Evolutionary conservation across 2,329 filamentous ascomycete genomes (phyloP), one percentile per base, ranked within the genome.

Genomic region (Aspergillus hortae): DNA sequence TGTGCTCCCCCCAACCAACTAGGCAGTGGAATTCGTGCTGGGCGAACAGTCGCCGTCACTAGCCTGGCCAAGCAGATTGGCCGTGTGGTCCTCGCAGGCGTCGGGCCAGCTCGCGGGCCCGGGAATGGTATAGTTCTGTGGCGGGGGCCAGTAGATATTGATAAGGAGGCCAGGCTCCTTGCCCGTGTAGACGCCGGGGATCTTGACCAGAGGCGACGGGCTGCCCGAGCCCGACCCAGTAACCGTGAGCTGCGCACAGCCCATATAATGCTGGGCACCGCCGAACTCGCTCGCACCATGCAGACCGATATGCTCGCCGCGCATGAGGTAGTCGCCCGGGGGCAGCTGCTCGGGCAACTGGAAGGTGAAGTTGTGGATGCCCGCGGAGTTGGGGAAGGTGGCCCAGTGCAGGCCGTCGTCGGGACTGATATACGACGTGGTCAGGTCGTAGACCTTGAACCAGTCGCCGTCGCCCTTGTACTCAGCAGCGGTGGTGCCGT

Each of bases 191-290:
- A 44, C 48, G 5, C 48, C 48, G 6, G 48, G 48, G 17, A 51
- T 46, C 43, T 51, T n/a, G 1, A 53, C 51, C 6, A 44, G 27
- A 1, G 51, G 51, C 3, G 32, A 41, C 10, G 51, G 51, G 19
- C 21, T 53, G 4, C 46, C 51, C 11, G 32, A 19, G 6, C 51
- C 46, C 19, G 23, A 44, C 6, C 51, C 46, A 1, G 41, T 45
- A 10, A 53, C 46, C 17, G 48, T 36, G n/a, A 53, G 23, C 25
- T 53, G 51, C 11, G 51, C 51, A 32, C 51, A 53, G 21, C 46
- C 46, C 10, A 53, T 45, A 30, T 49, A 53, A 21, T 45, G 45
- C 27, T 53, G 32, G 3, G 51, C 51, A 9, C 46, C 51, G 5
- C 51, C 51, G 30, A 33, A 17, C 17, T 41, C 25, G 7, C 41